Evolutionary conservation across 257 asterid genomes (phyloP).

Genomic region (Solanum clarkiae): DNA sequence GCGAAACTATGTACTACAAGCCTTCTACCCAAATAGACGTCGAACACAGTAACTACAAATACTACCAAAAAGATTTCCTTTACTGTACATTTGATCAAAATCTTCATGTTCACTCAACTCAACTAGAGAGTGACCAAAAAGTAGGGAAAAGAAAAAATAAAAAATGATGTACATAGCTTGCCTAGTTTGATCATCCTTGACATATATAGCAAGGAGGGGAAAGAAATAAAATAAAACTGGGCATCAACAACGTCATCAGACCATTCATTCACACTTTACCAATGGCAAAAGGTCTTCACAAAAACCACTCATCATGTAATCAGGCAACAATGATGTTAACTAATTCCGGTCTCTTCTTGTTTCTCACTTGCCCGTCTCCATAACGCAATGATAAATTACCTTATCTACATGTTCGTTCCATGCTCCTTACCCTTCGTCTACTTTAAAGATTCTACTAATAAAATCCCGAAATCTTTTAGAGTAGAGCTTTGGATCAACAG

Average conservation of each 20-base stretch:
- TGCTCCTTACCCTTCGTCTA: slow-evolving; percentile 21
- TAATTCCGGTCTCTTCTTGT: background rate
- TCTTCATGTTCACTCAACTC: background rate
- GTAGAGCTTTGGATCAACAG: slow-evolving; percentile 67
- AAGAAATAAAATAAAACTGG: background rate
- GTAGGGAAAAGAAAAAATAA: background rate
- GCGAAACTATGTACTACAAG: too few relatives aligned
- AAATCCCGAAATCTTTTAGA: slow-evolving; percentile 74
- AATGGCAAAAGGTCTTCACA: background rate
- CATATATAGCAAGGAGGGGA: background rate
- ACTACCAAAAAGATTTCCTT: background rate
- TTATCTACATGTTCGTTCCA: background rate
- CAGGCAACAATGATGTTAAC: background rate
- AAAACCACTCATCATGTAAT: background rate
- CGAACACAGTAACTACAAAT: background rate
- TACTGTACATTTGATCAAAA: slow-evolving; percentile 1
- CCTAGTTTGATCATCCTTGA: background rate
- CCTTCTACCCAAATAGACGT: too few relatives aligned
- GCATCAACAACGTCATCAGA: background rate
- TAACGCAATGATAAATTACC: background rate
- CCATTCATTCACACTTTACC: background rate
- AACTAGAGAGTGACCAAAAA: background rate
- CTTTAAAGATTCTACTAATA: slow-evolving; percentile 41
- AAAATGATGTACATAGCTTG: background rate
- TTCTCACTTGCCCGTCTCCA: background rate